These are phyloP conservation scores for Remersonia thermophila DNA, from an alignment of 2,329 filamentous ascomycete species.

Conservation along the genomic window DNA sequence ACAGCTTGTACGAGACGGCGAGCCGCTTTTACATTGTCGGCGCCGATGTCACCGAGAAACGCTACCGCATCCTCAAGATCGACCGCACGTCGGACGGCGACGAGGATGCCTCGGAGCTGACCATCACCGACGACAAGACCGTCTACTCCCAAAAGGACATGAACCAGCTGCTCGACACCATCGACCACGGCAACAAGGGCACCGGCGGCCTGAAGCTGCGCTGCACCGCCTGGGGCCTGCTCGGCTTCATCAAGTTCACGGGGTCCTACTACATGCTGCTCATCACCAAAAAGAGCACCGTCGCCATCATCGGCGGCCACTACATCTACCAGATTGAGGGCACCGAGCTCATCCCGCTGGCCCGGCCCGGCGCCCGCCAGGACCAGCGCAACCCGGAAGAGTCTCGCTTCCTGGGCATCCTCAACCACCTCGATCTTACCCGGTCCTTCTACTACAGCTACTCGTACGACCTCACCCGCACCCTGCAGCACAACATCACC, in stretches of 20 bases:
- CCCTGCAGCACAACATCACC: conserved; percentile 83
- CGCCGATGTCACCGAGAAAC: conserved; percentile 75
- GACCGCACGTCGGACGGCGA: conserved; percentile 63
- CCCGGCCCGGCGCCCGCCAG: conserved; percentile 61
- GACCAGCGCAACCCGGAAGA: conserved; percentile 77
- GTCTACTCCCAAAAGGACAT: conserved; percentile 88
- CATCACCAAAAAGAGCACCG: conserved; percentile 90
- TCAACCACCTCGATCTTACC: conserved; percentile 83
- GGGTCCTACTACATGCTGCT: conserved; percentile 94
- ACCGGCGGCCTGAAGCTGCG: conserved; percentile 83
- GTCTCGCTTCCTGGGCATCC: conserved; percentile 72
- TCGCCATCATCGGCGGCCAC: conserved; percentile 91
- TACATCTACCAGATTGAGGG: conserved; percentile 92
- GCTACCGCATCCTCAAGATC: conserved; percentile 88
- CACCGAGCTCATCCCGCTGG: conserved; percentile 81
- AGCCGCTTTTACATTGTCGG: conserved; percentile 91
- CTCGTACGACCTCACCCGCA: conserved; percentile 89
- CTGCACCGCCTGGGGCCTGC: conserved; percentile 81
- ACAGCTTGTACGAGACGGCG: conserved; percentile 92
- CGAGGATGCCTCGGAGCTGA: conserved; percentile 52
- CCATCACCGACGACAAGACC: conserved; percentile 85
- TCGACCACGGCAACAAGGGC: conserved; percentile 86
- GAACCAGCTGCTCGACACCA: conserved; percentile 82
- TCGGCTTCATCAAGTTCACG: conserved; percentile 94
- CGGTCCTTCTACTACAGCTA: conserved; percentile 97